Conservation (phyloP, 495 filamentous ascomycete genomes). For the Neurospora sp. region DNA sequence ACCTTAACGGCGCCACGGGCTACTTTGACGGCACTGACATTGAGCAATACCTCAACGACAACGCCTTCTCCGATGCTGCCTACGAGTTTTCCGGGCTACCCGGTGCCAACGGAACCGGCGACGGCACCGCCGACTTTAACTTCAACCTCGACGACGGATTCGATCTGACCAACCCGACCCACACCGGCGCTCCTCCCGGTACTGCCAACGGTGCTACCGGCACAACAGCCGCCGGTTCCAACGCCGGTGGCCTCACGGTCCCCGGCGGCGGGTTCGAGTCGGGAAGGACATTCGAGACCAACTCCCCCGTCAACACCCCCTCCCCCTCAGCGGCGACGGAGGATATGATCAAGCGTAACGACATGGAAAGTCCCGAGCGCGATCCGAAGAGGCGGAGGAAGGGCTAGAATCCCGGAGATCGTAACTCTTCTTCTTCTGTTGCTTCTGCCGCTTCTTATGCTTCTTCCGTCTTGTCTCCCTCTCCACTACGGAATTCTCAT, state of each 20-base stretch:
- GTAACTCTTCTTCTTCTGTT: background rate
- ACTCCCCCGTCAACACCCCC: conserved; percentile 26
- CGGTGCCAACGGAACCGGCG: background rate
- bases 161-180: background rate
- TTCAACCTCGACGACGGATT: conserved; percentile 23
- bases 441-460: background rate
- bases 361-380: conserved; percentile 28
- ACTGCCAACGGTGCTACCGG: background rate
- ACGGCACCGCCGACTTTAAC: conserved; percentile 24
- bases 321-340: conserved; percentile 35
- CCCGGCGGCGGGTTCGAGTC: conserved; percentile 9
- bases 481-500: background rate
- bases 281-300: conserved; percentile 22
- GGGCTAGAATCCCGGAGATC: conserved; percentile 2
- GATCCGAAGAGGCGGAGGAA: conserved; percentile 31
- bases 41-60: conserved; percentile 58
- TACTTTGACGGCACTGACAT: conserved; percentile 50
- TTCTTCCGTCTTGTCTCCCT: background rate
- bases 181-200: background rate
- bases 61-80: conserved; percentile 41
- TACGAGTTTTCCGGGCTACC: background rate
- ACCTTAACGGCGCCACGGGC: conserved; percentile 13
- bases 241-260: background rate
- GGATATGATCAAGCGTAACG: conserved; percentile 29
- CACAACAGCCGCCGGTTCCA: background rate